A percentile compares a stretch with the other conserved stretches of the same genome.
Evolutionary conservation across 1,139 yeast genomes (phyloP).

Genomic region (Kodamaea arcana): DNA sequence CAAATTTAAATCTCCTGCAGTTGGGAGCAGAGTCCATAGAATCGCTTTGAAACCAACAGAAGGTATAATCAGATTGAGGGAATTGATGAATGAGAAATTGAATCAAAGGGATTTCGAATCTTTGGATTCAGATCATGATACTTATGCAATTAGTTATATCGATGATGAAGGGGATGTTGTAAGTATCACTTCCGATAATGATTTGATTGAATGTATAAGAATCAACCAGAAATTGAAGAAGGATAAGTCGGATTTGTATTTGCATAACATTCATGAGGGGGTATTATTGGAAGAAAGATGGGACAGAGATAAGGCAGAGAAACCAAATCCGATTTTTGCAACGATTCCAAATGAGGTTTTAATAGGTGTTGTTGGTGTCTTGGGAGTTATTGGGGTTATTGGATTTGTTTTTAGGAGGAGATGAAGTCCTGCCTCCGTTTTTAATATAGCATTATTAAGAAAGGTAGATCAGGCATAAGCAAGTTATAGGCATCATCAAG

Average conservation of each 20-base stretch:
- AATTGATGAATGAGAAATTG: conserved; percentile 43
- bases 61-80: conserved; percentile 43
- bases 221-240: conserved; percentile 46
- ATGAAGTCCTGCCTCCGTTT: too few relatives aligned
- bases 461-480: too few relatives aligned
- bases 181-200: conserved; percentile 70
- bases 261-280: conserved; percentile 64
- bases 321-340: conserved; percentile 33
- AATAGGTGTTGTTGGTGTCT: conserved; percentile 56
- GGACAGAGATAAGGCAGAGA: conserved; percentile 2
- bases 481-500: too few relatives aligned
- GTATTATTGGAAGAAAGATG: conserved; percentile 21
- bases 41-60: conserved; percentile 47
- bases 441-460: too few relatives aligned
- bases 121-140: conserved; percentile 17
- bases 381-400: conserved; percentile 57
- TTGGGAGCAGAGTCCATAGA: conserved; percentile 64
- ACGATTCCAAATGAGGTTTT: conserved; percentile 59
- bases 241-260: conserved; percentile 66
- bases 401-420: conserved; percentile 46
- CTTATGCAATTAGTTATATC: conserved; percentile 66
- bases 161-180: conserved; percentile 88
- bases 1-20: conserved; percentile 71
- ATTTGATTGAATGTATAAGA: conserved; percentile 65
- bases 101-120: conserved; percentile 40